phyloP scores from a whole-genome alignment of 148 eudicot genomes.

The Talinum fruticosum region DNA sequence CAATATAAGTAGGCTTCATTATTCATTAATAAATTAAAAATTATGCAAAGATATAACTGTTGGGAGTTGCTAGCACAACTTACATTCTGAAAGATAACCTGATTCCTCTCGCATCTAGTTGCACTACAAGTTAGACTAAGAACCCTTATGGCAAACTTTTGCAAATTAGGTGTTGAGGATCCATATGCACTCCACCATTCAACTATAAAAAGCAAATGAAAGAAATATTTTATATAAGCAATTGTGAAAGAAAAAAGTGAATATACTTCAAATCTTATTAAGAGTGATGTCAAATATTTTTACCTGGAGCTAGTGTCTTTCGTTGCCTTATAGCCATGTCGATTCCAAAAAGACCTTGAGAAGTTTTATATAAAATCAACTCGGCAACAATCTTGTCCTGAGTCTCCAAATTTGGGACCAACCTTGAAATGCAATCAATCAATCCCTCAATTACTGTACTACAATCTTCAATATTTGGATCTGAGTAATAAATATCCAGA shows the following conservation, averaged over 20 bases:
- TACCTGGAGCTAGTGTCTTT: background rate
- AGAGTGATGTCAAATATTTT: background rate
- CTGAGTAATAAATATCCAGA: constrained; percentile 5
- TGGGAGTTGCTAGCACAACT: no score
- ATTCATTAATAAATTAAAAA: no score
- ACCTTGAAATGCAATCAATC: background rate
- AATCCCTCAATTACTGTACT: background rate
- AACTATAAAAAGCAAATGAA: no score
- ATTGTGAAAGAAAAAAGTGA: background rate
- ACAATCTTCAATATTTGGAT: background rate
- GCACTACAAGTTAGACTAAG: no score
- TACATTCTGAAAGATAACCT: no score
- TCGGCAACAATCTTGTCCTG: background rate
- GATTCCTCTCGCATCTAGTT: no score
- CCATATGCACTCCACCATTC: no score
- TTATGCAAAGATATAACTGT: no score
- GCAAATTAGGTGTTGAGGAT: no score
- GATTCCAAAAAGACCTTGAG: background rate
- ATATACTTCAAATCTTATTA: background rate
- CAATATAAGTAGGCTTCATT: no score
- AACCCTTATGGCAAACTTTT: no score
- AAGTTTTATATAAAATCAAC: background rate
- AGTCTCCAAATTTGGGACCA: background rate
- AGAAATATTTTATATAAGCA: background rate
- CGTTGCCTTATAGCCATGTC: background rate